A percentile compares a stretch with the other conserved stretches of the same genome.
These are phyloP conservation scores for Colletotrichum sp. DNA, from an alignment of 2,329 filamentous ascomycete genomes.

Conservation along the genomic window DNA sequence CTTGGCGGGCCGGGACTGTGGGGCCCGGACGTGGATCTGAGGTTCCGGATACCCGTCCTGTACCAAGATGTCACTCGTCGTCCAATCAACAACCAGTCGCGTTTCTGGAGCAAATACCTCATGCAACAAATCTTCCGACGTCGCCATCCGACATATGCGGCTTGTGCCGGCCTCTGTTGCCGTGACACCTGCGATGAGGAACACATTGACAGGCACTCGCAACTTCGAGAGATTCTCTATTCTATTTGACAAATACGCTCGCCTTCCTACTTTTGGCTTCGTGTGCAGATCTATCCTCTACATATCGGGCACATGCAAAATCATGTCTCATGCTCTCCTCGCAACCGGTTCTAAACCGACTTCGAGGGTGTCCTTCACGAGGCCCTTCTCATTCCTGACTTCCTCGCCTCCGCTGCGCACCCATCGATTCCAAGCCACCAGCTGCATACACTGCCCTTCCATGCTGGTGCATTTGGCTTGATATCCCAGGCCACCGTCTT, in stretches of 20 bases:
- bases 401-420: slow-evolving; percentile 3
- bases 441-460: slow-evolving; percentile 45
- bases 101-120: neutral
- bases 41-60: neutral
- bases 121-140: neutral
- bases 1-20: slow-evolving; percentile 3
- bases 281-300: neutral
- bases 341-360: slow-evolving; percentile 16
- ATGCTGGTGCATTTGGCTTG: slow-evolving; percentile 38
- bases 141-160: neutral
- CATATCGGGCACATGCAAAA: neutral
- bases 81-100: neutral
- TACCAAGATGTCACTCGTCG: neutral
- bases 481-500: slow-evolving; percentile 49
- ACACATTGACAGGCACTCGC: neutral
- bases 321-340: neutral
- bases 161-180: neutral
- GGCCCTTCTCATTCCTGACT: neutral
- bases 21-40: neutral
- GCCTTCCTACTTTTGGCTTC: neutral
- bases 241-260: neutral
- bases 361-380: slow-evolving; percentile 13
- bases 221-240: neutral
- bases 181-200: neutral
- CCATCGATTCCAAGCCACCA: slow-evolving; percentile 43